Evolutionary conservation across 1,284 basidiomycete genomes (phyloP).

Genomic region (Tylopilus sp.): DNA sequence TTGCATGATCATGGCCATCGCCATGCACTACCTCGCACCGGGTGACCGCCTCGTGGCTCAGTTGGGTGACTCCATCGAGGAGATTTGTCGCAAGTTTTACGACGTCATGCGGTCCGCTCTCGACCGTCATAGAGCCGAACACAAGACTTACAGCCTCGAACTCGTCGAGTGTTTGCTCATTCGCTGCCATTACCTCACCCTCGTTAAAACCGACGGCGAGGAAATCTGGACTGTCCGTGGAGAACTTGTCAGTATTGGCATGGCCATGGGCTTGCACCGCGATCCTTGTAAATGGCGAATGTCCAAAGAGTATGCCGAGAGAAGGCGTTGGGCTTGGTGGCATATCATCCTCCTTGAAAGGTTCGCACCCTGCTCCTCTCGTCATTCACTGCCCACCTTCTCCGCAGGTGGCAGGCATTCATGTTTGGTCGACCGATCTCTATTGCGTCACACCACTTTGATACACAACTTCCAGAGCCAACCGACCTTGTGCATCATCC

Average conservation of each 20-base stretch:
- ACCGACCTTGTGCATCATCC: constrained; percentile 59
- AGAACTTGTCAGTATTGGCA: constrained; percentile 68
- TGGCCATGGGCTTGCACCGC: constrained; percentile 78
- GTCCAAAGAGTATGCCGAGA: constrained; percentile 64
- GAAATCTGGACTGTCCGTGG: constrained; percentile 74
- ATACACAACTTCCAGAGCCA: constrained; percentile 69
- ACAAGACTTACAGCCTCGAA: constrained; percentile 66
- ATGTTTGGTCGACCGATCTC: constrained; percentile 76
- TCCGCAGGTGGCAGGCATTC: constrained; percentile 74
- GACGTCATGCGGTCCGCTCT: constrained; percentile 65
- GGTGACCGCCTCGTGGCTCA: constrained; percentile 57
- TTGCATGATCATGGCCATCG: constrained; percentile 67
- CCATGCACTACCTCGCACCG: constrained; percentile 67
- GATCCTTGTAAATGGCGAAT: constrained; percentile 75
- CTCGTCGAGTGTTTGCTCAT: constrained; percentile 71
- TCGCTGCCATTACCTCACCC: constrained; percentile 65
- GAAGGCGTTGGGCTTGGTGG: constrained; percentile 84
- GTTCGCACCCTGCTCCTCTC: constrained; percentile 39
- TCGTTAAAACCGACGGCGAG: constrained; percentile 72
- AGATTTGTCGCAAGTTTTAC: constrained; percentile 62
- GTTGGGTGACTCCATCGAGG: constrained; percentile 50
- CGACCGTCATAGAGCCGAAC: constrained; percentile 59
- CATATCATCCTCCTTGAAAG: constrained; percentile 75
- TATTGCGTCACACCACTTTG: constrained; percentile 76
- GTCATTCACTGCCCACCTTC: constrained; percentile 15